Base-by-base conservation (phyloP, 2,329 filamentous ascomycete species). In the Colletotrichum spinosum region DNA sequence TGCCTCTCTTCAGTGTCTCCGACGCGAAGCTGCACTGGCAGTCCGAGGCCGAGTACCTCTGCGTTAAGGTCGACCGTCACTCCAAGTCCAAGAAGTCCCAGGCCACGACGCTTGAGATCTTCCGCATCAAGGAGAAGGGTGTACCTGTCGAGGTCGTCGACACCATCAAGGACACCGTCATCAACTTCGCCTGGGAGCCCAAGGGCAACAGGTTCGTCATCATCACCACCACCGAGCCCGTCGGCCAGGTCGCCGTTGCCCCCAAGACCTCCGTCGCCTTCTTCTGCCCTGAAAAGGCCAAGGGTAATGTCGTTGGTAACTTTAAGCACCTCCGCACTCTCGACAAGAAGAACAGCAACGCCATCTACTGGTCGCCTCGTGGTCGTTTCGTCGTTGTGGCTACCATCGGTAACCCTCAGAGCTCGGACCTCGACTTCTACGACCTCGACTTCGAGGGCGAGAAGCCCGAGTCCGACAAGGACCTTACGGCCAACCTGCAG, bases 11-110 rank as follows among this genome's bases (percentile, higher is more conserved):
- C 88, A 98, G 96, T 77, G 96, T 99, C 64, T 93, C 93, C 50
- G 96, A 99, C 78, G 96, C 92, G 64, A 99, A 98, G 84, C 88
- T 99, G 15, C 96, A 99, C 85, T 99, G 96, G 96, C 96, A 99
- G 82, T 97, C 94, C 4, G 93, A 97, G 69, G 92, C 90, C 61
- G 88, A 91, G 67, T 99, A 97, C 77, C 89, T 99, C 67, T 98
- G 96, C 76, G 95, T 98, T 79, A 99, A 99, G 87, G 96, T 99
- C 63, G 96, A 99, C 79, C 88, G 96, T 70, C 96, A 99, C 85
- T 97, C 94, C 78, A 99, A 99, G 83, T 97, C 94, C 62, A 98
- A 98, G 86, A 99, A 98, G 83, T 97, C 94, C 3, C 88, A 97
- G 73, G 95, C 94, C 67, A 99, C 96, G 38, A 98, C 97, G 71